Conservation (phyloP, 805 yeast genomes). For the Candida jianshihensis region DNA sequence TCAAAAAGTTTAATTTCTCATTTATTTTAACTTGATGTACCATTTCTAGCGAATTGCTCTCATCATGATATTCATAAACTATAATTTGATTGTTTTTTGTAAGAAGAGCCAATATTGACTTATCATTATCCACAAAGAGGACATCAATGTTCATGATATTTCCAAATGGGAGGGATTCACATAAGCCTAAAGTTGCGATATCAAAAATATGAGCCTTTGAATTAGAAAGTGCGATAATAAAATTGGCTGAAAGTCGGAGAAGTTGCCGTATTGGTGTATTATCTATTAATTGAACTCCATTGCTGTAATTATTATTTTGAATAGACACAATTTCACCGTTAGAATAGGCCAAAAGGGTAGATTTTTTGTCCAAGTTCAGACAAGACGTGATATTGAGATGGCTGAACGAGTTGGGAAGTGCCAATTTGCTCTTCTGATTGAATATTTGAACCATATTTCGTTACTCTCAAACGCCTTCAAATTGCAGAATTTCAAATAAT, state of each 20-base stretch:
- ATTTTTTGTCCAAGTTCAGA: no score
- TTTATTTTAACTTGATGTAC: conserved; percentile 19
- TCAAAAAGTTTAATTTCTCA: conserved; percentile 20
- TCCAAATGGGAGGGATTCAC: conserved; percentile 15
- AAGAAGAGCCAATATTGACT: conserved; percentile 7
- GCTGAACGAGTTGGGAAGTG: no score
- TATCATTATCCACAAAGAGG: background rate
- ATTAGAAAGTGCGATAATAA: background rate
- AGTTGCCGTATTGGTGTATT: background rate
- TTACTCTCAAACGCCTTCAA: no score
- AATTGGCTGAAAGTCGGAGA: background rate
- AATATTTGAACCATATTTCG: no score
- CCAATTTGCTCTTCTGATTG: no score
- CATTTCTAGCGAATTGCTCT: conserved; percentile 18
- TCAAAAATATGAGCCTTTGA: conserved; percentile 4
- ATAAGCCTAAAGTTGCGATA: background rate
- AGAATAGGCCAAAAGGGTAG: background rate
- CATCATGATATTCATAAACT: conserved; percentile 9
- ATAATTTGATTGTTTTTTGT: conserved; percentile 12
- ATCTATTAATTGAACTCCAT: background rate
- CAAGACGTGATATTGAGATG: no score
- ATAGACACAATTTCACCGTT: background rate
- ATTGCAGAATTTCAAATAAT: no score
- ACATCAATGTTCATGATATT: conserved; percentile 9
- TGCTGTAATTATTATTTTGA: background rate